Base-by-base conservation (phyloP, 257 asterid genomes). In the Marsdenia floribunda region DNA sequence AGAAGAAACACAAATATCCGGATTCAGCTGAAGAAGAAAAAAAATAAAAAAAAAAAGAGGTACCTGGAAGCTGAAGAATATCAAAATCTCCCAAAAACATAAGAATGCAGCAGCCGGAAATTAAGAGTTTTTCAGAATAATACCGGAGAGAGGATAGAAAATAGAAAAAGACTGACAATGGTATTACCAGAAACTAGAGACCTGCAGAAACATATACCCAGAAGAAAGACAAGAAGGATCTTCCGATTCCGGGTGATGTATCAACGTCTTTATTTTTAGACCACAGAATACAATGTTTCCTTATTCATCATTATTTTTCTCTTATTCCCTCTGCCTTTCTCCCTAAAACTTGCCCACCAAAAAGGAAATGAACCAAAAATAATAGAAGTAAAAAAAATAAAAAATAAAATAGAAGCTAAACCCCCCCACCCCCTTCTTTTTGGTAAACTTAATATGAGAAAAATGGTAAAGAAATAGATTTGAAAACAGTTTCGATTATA, bases 261-360 rank as follows among this genome's bases (percentile, higher is more conserved):
- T 78, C 46, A n/a, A 79, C 50, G 76, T 77, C 88, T 86, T 86
- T 83, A 82, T 85, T 86, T 88, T 70, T 38, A 66, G 86, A 80
- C 93, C 93, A 71, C 83, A 82, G 75, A 85, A 75, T 71, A 69
- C 70, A 78, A 72, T 49, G 78, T 81, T 86, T 80, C 85, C 90
- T 67, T 79, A 74, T 86, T 76, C 76, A 81, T 81, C 82, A 58
- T 73, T 18, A 5, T 40, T 52, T 55, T 57, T 78, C 72, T 60
- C 59, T 69, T 73, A 65, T 81, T 78, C 76, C 59, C 37, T 73
- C 15, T 73, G 81, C 72, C 83, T 67, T 76, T 81, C 70, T 65
- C 63, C 24, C 59, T 52, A 69, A 6, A 52, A 47, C 22, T 73
- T 26, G 70, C 82, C 82, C 79, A 80, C 83, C 67, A 65, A 76